Base-by-base conservation (phyloP, 257 asterid species). In the Handroanthus guayacan region DNA sequence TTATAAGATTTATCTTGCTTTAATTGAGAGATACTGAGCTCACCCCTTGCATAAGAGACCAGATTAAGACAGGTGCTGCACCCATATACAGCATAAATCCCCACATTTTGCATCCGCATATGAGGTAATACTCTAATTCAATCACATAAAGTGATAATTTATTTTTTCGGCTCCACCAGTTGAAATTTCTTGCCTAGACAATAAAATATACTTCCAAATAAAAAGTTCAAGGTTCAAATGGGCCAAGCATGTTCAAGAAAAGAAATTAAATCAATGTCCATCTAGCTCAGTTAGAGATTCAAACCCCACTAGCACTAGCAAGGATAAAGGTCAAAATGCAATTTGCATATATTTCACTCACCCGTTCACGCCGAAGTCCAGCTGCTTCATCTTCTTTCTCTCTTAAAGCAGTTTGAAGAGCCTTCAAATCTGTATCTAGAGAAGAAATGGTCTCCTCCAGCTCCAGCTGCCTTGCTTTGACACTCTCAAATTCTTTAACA, bases 321-420 rank as follows among this genome's bases (percentile, higher is more conserved):
- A 37, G 25, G n/a, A 2, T n/a, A 67, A 61, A 34, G 60, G 17
- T 13, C 20, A 14, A 48, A 74, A n/a, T 3, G 31, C 25, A n/a
- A 31, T 13, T 45, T 65, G 43, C 79, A 58, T 54, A 68, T 65
- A 73, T 71, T 79, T 69, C 61, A 84, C 93, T 74, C 82, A 91
- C 98, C 61, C 96, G 88, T 79, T 88, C 88, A 67, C 82, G 93
- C 69, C 76, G 90, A 75, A 87, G 86, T 64, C 78, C 86, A 73
- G 95, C 96, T 41, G 85, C 96, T 77, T 88, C 92, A 75, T 93
- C 91, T 82, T 89, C 97, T 71, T 80, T 82, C 78, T 80, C 85
- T 75, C 92, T 86, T 58, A 86, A 69, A 60, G 89, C 85, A 71
- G 81, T 80, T 77, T 85, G 93, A 79, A 89, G 86, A 51, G 80